Evolutionary conservation across 148 eudicot genomes (phyloP), one percentile per base, ranked within the genome.

Genomic region (Dysphania ambrosioides): DNA sequence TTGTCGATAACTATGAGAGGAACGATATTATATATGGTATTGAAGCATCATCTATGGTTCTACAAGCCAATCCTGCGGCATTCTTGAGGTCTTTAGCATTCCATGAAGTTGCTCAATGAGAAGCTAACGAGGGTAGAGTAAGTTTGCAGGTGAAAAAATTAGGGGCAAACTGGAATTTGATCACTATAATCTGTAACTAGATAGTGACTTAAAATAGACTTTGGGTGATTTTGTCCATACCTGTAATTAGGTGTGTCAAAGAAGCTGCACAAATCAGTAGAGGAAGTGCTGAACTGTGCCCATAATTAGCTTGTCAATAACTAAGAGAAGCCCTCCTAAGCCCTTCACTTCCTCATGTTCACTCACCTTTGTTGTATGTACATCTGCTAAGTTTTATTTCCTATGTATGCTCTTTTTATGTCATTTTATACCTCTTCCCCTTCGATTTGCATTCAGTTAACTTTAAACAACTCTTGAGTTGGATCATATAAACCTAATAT

Each of bases 31-130:
- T 16, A 24, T 36, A 70, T 1, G 56, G 29, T 49, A 55, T 18
- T 40, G 85, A 75, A 12, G 79, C 51, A 38, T 77, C 77, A 9
- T 75, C 87, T 12, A 62, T 72, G 53, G 87, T 71, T 44, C 77
- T 86, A 72, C 89, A 88, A 72, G 85, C 96, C 13, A 95, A 95
- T 78, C 97, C 97, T 57, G 97, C 96, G 62, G 98, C 97, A 36
- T 66, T 86, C 65, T 87, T 91, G 10, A 77, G 98, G 76, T 88
- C 98, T 30, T 68, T 81, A 41, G 75, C 85, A 57, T 92, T 87
- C 84, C 96, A 79, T 2, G 98, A 95, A 81, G 75, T 64, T 36
- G 81, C 77, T 26, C 78, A 80, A 60, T 74, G 66, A 66, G 51
- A 31, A 68, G 18, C 27, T 70, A 27, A 4, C 65, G 13, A 44